Base-by-base conservation (phyloP, 805 yeast species). In the Sugiyamaella marilandica region DNA sequence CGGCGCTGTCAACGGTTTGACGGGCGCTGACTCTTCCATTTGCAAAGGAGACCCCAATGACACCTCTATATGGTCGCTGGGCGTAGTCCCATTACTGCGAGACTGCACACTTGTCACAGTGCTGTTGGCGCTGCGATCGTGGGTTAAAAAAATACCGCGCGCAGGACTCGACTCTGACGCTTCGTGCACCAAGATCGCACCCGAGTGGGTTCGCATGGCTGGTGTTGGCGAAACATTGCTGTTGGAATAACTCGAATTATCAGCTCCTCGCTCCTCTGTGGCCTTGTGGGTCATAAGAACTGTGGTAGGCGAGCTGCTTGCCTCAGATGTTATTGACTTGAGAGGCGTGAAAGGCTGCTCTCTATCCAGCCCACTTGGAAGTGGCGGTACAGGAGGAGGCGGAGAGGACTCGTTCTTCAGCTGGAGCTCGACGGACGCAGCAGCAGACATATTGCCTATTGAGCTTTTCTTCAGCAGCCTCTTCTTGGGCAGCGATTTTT, bases 91-190 rank as follows among this genome's bases (percentile, higher is more conserved):
- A 39, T 39, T 13, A 19, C 43, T 39, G n/a, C 37, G 49, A 7
- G 41, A 34, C 31, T 10, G 36, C 47, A 21, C 11, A 14, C 11
- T 11, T 14, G 39, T 18, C 13, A n/a, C 45, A 2, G 50, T 24
- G 19, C 26, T 47, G 13, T 13, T 19, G 7, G 50, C 35, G 11
- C 33, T 47, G 35, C 35, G 50, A 13, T 47, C 45, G 9, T 35
- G 44, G 14, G 58, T 49, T 1, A 54, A 36, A 35, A 62, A 65
- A 43, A 64, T 54, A 2, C 69, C 69, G 57, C 63, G 62, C 26
- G 69, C 69, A 1, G 69, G 69, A 32, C 65, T 57, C 31, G 60
- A 54, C 41, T 62, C 65, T 32, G 63, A 61, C 2, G 69, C 67
- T 14, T 50, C 63, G n/a, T 65, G 54, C 8, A 65, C 67, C 10